These are phyloP conservation scores for Dipodascus geniculatus DNA, from an alignment of 805 yeast genomes.

Conservation along the genomic window DNA sequence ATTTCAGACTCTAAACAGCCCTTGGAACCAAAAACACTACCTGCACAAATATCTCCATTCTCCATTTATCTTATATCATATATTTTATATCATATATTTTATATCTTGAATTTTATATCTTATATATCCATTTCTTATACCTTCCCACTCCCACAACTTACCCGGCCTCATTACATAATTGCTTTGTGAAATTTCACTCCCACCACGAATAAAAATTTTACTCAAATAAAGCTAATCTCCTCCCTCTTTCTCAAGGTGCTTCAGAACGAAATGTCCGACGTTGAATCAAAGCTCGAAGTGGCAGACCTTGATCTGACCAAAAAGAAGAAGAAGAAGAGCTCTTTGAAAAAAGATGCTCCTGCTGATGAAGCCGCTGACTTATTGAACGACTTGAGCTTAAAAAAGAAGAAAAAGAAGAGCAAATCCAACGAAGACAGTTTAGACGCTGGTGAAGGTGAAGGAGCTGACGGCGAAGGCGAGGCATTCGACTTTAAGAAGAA, in stretches of 20 bases:
- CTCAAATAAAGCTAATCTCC: neutral
- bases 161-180: conserved; percentile 1
- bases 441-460: conserved; percentile 29
- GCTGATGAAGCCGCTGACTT: conserved; percentile 42
- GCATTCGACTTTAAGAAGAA: conserved; percentile 40
- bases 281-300: conserved; percentile 5
- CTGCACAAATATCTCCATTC: too few relatives aligned
- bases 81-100: too few relatives aligned
- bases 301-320: conserved; percentile 19
- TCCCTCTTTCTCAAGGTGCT: neutral
- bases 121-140: too few relatives aligned
- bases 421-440: conserved; percentile 22
- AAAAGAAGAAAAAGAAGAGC: conserved; percentile 57
- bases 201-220: neutral
- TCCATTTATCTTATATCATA: too few relatives aligned
- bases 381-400: conserved; percentile 73
- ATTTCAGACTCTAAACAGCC: too few relatives aligned
- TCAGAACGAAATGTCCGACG: neutral
- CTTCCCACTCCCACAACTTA: too few relatives aligned
- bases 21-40: too few relatives aligned
- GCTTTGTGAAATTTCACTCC: conserved; percentile 1
- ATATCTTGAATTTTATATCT: neutral
- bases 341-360: conserved; percentile 12
- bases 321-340: conserved; percentile 26
- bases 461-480: conserved; percentile 30